Base-by-base conservation (phyloP, 208 protist species). In the Acanthamoeba quina region DNA sequence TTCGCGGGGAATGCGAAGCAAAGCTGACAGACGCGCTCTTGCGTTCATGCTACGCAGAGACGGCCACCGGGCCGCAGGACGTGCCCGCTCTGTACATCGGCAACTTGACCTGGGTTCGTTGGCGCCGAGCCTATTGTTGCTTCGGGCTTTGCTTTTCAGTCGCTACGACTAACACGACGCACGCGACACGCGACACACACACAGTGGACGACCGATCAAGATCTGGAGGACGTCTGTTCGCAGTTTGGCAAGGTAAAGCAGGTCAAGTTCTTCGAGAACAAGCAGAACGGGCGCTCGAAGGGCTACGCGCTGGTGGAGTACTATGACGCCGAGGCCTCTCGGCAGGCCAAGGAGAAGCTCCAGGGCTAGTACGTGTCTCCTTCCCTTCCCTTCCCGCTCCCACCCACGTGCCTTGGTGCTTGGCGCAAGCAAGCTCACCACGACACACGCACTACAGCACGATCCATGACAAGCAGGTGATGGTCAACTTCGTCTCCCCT, bases 241-340 rank as follows among this genome's bases (percentile, higher is more conserved):
- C 37, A 78, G 70, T 78, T 78, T 78, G 70, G 70, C n/a, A 78
- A 78, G 70, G 70, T 78, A 7, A 78, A 78, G 70, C 29, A 78
- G 41, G 41, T 78, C 17, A 78, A 78, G 41, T 78, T 78, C 41
- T 37, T 26, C 29, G 70, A 78, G 70, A 78, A 78, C 70, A 78
- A 78, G 41, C 29, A 49, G 37, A 78, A 78, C 70, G 70, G 70
- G 15, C 29, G 41, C 15, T 78, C 70, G 24, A 78, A 78, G 41
- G 70, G 70, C 41, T 78, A 78, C 41, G 70, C 70, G 11, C 29
- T 78, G n/a, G 70, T 78, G 15, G 70, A 78, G 70, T 78, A 31
- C 26, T 78, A 78, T 19, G 70, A 78, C 70, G 37, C 29, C 41
- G 70, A 37, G 41, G 70, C 70, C 70, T 37, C 70, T 6, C 70